Percentiles rank a stretch among this genome's conserved stretches.
Evolutionary conservation across 495 filamentous ascomycete species (phyloP).

Genomic region (Neurospora intermedia): DNA sequence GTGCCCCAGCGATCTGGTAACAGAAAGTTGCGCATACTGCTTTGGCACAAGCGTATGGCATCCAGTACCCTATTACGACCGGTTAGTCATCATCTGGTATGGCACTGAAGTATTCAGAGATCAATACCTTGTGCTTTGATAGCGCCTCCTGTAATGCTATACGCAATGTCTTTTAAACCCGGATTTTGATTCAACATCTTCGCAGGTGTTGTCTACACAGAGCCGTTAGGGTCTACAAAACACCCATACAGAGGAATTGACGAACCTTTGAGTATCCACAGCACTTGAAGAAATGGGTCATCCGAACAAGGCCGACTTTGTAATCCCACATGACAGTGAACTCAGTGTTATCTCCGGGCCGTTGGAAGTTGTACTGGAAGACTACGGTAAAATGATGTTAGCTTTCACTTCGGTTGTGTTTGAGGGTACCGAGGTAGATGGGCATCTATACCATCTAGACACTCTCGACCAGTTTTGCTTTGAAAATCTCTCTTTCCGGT

Average conservation of each 20-base stretch:
- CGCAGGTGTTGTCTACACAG: conserved; percentile 62
- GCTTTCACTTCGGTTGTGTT: background rate
- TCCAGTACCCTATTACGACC: conserved; percentile 75
- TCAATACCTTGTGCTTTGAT: conserved; percentile 75
- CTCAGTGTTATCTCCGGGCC: conserved; percentile 51
- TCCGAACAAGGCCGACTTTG: conserved; percentile 86
- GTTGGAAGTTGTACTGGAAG: conserved; percentile 81
- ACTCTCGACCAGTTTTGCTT: conserved; percentile 72
- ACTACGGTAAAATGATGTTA: conserved; percentile 38
- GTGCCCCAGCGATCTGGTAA: conserved; percentile 64
- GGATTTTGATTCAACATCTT: conserved; percentile 71
- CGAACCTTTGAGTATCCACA: conserved; percentile 74
- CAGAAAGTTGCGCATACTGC: conserved; percentile 84
- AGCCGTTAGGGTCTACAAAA: background rate
- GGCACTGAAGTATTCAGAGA: background rate
- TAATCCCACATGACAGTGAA: conserved; percentile 96
- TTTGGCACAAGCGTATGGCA: conserved; percentile 77
- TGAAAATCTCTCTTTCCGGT: conserved; percentile 85
- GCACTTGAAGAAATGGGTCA: conserved; percentile 91
- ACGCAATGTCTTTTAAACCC: conserved; percentile 73
- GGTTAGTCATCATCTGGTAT: background rate
- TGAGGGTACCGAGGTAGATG: background rate
- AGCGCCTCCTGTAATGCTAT: conserved; percentile 90
- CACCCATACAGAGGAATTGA: background rate
- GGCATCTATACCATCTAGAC: conserved; percentile 63